These are phyloP conservation scores for Gonium pectorale DNA, from an alignment of 139 green algal species.

Conservation along the genomic window DNA sequence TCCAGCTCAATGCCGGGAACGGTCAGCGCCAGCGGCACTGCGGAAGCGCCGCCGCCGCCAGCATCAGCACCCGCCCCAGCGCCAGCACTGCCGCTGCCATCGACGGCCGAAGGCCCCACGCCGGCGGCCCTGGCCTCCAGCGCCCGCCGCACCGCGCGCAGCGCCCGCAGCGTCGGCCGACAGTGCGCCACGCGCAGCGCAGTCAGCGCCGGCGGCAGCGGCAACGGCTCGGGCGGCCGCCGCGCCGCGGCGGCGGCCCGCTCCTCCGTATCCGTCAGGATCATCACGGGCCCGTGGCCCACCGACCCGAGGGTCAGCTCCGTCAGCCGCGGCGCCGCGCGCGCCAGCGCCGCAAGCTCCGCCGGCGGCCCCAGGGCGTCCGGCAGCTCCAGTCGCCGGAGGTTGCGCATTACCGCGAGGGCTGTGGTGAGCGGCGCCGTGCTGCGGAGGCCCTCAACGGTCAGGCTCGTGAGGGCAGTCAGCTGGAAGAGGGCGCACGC, in stretches of 20 bases:
- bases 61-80: background rate
- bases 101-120: too few species aligned
- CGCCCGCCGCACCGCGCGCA: background rate
- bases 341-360: background rate
- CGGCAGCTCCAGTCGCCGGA: conserved; percentile 3
- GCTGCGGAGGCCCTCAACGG: background rate
- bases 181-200: background rate
- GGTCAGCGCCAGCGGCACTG: background rate
- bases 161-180: conserved; percentile 1
- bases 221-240: background rate
- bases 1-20: conserved; percentile 19
- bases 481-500: conserved; percentile 12
- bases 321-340: background rate
- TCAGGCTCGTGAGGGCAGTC: background rate
- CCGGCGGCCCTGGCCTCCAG: background rate
- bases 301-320: conserved; percentile 9
- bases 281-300: background rate
- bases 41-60: too few species aligned
- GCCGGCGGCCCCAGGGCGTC: background rate
- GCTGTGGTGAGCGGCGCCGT: conserved; percentile 1
- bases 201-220: conserved; percentile 1
- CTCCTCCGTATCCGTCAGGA: background rate
- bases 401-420: background rate
- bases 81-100: background rate
- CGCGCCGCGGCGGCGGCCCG: background rate